phyloP scores from a whole-genome alignment of 2,329 filamentous ascomycete genomes.

The Alternaria postmessia region DNA sequence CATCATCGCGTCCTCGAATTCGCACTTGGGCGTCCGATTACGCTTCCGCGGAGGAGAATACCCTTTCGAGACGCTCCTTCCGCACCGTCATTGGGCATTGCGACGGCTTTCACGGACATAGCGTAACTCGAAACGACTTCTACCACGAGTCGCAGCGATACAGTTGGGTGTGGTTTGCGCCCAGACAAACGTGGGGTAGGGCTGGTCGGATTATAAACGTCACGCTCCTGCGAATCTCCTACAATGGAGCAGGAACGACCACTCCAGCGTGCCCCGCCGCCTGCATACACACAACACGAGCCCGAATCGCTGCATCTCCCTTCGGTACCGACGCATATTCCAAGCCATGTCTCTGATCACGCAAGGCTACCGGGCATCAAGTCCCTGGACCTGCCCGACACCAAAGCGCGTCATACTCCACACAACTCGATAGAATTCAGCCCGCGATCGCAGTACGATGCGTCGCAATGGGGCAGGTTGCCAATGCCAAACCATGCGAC shows the following conservation, averaged over 20 bases:
- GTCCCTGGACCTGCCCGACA: slow-evolving; percentile 52
- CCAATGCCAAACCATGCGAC: slow-evolving; percentile 36
- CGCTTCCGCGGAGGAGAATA: slow-evolving; percentile 24
- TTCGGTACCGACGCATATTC: slow-evolving; percentile 52
- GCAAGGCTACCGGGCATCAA: slow-evolving; percentile 55
- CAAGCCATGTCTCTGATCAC: slow-evolving; percentile 27
- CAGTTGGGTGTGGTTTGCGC: neutral
- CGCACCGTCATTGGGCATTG: slow-evolving; percentile 13
- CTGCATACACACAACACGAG: slow-evolving; percentile 54
- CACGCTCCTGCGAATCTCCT: slow-evolving; percentile 1
- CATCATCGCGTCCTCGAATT: slow-evolving; percentile 25
- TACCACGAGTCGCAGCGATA: neutral
- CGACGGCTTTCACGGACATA: slow-evolving; percentile 19
- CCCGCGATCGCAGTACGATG: slow-evolving; percentile 34
- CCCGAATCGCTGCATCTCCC: slow-evolving; percentile 52
- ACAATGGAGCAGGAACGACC: slow-evolving; percentile 45
- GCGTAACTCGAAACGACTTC: neutral
- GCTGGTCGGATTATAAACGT: slow-evolving; percentile 6
- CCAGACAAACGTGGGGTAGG: slow-evolving; percentile 19
- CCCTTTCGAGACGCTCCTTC: slow-evolving; percentile 24
- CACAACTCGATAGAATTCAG: slow-evolving; percentile 48
- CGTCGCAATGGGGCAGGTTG: slow-evolving; percentile 38
- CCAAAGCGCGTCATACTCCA: slow-evolving; percentile 34
- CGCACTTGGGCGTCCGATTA: slow-evolving; percentile 17
- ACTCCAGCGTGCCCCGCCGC: slow-evolving; percentile 52